Conservation (phyloP, 192 early-diverging fungal genomes). For the Haplosporangium gracile region DNA sequence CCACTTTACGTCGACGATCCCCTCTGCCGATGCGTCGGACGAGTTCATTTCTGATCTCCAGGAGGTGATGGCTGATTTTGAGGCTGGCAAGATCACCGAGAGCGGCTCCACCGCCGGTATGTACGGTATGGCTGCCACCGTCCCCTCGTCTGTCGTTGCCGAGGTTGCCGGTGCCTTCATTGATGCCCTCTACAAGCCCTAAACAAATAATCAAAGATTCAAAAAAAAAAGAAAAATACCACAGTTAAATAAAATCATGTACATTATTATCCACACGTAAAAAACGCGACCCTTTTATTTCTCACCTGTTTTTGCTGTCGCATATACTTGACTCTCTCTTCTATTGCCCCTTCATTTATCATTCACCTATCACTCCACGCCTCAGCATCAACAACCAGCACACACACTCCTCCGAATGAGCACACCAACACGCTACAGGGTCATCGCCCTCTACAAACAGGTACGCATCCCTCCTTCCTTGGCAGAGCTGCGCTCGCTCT, state of each 20-base stretch:
- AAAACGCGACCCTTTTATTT: background rate
- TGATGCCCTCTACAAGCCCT: constrained; percentile 84
- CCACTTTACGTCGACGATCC: constrained; percentile 91
- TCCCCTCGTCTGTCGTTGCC: constrained; percentile 90
- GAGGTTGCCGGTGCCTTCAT: constrained; percentile 92
- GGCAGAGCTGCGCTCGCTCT: background rate
- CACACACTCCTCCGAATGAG: constrained; percentile 22
- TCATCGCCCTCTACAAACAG: constrained; percentile 55
- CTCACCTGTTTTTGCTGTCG: background rate
- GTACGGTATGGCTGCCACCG: constrained; percentile 91
- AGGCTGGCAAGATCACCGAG: constrained; percentile 75
- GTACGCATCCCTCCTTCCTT: constrained; percentile 9
- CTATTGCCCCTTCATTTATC: background rate
- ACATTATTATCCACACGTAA: background rate
- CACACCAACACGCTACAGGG: constrained; percentile 32
- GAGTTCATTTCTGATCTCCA: constrained; percentile 84
- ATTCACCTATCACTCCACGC: background rate
- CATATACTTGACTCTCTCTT: background rate
- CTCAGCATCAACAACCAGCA: background rate
- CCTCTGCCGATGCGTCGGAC: constrained; percentile 77
- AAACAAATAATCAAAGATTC: constrained; percentile 18
- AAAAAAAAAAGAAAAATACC: background rate
- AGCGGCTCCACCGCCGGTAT: constrained; percentile 87
- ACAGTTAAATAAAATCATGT: background rate
- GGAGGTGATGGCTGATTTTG: constrained; percentile 77